Percentiles rank a stretch among this genome's conserved stretches.
Conservation (phyloP, 352 stramenopile species). For the Halophytophthora batemanensis region DNA sequence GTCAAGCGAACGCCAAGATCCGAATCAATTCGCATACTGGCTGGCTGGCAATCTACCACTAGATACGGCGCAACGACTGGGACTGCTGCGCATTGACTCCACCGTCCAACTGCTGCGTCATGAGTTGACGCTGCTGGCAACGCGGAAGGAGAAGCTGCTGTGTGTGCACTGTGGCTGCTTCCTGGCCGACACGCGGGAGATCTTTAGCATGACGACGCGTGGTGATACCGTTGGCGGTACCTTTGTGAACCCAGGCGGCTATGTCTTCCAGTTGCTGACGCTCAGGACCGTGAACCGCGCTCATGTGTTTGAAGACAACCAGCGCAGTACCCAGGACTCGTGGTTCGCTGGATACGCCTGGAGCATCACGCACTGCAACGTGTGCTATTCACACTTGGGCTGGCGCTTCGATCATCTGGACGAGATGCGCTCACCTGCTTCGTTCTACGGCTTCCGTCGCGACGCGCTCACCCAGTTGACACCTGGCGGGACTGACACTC, state of each 20-base stretch:
- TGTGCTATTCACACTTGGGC: conserved; percentile 67
- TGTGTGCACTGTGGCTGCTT: conserved; percentile 62
- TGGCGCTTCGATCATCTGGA: conserved; percentile 70
- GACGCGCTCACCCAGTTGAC: conserved; percentile 36
- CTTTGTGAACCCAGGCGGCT: conserved; percentile 78
- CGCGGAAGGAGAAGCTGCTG: conserved; percentile 61
- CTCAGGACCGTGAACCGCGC: conserved; percentile 46
- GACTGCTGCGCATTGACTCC: conserved; percentile 56
- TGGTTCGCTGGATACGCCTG: conserved; percentile 83
- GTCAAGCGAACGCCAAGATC: conserved; percentile 47
- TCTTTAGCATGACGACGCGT: conserved; percentile 74
- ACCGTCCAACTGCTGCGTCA: conserved; percentile 54
- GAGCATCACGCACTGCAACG: conserved; percentile 73
- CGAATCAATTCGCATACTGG: conserved; percentile 78
- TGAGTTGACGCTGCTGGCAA: conserved; percentile 55
- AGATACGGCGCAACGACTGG: conserved; percentile 51
- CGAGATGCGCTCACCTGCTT: conserved; percentile 18
- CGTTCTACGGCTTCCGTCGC: conserved; percentile 74
- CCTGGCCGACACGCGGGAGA: conserved; percentile 65
- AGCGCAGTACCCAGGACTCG: conserved; percentile 54
- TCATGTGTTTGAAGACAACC: conserved; percentile 42
- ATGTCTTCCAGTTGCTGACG: conserved; percentile 81
- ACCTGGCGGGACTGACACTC: conserved; percentile 6
- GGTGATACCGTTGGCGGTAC: conserved; percentile 45
- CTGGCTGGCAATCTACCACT: conserved; percentile 69